A percentile compares a stretch with the other conserved stretches of the same genome.
phyloP scores from a whole-genome alignment of 768 basidiomycete species.

The Calocera cornea region DNA sequence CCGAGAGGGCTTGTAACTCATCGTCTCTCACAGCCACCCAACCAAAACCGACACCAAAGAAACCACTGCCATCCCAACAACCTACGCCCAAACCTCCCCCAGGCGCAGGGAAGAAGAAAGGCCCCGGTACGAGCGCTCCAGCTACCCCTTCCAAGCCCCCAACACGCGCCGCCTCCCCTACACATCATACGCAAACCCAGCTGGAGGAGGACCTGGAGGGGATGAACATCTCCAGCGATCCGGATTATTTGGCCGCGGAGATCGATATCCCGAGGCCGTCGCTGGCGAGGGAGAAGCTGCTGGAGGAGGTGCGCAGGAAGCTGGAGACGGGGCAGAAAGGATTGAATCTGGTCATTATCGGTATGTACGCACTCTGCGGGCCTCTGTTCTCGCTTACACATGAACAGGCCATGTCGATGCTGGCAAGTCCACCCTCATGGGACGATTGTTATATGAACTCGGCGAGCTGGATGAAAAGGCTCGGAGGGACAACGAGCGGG shows the following conservation, averaged over 20 bases:
- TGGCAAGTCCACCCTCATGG: conserved; percentile 97
- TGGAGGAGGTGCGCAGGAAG: conserved; percentile 58
- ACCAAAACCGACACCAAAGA: conserved; percentile 3
- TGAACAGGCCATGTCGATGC: conserved; percentile 89
- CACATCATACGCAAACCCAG: conserved; percentile 27
- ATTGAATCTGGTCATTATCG: conserved; percentile 83
- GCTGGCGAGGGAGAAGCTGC: conserved; percentile 62
- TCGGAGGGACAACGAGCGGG: conserved; percentile 70
- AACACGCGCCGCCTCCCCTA: not conserved
- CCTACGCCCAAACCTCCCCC: not conserved
- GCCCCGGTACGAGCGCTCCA: not conserved
- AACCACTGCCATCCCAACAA: not conserved
- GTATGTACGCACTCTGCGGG: conserved; percentile 29
- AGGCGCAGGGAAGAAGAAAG: not conserved
- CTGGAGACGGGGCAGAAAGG: conserved; percentile 45
- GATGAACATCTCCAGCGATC: conserved; percentile 41
- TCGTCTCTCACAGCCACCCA: not conserved
- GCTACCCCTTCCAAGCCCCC: not conserved
- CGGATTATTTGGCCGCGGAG: conserved; percentile 32
- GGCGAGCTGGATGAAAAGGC: conserved; percentile 80
- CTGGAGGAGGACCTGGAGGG: conserved; percentile 59
- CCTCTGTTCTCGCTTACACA: not conserved
- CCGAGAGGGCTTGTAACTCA: not conserved
- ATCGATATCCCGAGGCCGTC: conserved; percentile 49
- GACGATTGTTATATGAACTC: conserved; percentile 80